A percentile compares a stretch with the other conserved stretches of the same genome.
Evolutionary conservation across 306 rosid genomes (phyloP).

Genomic region (Malus asiatica): DNA sequence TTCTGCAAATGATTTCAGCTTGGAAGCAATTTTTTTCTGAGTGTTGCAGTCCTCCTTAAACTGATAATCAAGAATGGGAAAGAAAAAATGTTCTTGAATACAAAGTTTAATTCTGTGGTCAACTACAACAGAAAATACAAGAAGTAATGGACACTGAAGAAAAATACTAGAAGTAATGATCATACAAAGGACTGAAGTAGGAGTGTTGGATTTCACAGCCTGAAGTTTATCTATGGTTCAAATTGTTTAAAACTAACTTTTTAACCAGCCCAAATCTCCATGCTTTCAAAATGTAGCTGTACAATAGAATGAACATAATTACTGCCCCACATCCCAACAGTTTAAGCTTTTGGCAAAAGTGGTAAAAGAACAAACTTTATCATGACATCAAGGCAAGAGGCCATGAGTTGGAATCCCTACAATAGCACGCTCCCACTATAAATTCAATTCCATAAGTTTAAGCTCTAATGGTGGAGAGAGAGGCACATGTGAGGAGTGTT

Average conservation of each 20-base stretch:
- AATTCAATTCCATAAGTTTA: neutral
- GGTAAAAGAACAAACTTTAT: neutral
- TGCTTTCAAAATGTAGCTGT: neutral
- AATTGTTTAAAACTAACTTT: no score
- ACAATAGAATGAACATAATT: no score
- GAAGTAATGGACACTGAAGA: neutral
- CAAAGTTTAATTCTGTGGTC: neutral
- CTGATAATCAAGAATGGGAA: conserved; percentile 25
- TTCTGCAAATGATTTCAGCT: conserved; percentile 60
- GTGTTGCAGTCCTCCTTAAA: conserved; percentile 92
- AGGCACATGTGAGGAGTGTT: neutral
- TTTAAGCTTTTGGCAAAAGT: neutral
- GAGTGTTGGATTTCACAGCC: conserved; percentile 1
- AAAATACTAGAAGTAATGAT: neutral
- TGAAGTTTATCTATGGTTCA: neutral
- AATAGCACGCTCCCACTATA: neutral
- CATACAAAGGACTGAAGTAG: neutral
- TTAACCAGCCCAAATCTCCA: neutral
- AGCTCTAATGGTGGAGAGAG: neutral
- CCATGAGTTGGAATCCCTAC: neutral
- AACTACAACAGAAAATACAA: conserved; percentile 3
- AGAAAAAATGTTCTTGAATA: neutral
- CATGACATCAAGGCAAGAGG: neutral
- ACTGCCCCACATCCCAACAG: no score
- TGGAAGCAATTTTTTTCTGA: conserved; percentile 72